A percentile compares a stretch with the other conserved stretches of the same genome.
Evolutionary conservation across 305 asterid genomes (phyloP).

Genomic region (Fraxinus xanthoxyloides): DNA sequence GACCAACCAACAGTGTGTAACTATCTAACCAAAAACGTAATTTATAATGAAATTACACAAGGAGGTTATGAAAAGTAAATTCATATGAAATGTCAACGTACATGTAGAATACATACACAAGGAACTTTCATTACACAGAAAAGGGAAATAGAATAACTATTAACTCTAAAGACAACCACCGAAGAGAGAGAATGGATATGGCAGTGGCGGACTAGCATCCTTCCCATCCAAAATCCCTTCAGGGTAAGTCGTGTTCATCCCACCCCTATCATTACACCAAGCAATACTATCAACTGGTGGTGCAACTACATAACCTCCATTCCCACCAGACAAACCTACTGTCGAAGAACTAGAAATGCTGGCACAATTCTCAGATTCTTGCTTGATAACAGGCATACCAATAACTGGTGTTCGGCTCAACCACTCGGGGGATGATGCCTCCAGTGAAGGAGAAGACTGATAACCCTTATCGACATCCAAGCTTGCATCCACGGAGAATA

Average conservation of each 20-base stretch:
- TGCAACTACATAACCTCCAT: not conserved
- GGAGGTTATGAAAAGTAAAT: not conserved
- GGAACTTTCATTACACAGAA: not conserved
- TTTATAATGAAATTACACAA: not conserved
- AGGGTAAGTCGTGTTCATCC: not conserved
- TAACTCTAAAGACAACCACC: not conserved
- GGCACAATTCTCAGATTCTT: slow-evolving; percentile 4
- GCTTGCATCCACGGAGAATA: not conserved
- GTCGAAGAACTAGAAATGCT: not conserved
- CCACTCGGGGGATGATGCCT: not conserved
- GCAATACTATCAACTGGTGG: not conserved
- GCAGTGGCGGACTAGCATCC: not conserved
- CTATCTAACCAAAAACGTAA: not conserved
- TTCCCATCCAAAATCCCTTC: not conserved
- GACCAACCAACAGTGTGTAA: not conserved
- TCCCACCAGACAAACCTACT: not conserved
- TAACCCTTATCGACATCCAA: not conserved
- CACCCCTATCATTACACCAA: not conserved
- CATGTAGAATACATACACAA: not conserved
- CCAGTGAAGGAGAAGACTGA: not conserved
- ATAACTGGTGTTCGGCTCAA: not conserved
- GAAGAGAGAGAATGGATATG: slow-evolving; percentile 15
- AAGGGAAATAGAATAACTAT: not conserved
- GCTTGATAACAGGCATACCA: not conserved
- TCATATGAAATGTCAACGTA: not conserved